phyloP scores from a whole-genome alignment of 768 basidiomycete species.

The Trametopsis cervina region DNA sequence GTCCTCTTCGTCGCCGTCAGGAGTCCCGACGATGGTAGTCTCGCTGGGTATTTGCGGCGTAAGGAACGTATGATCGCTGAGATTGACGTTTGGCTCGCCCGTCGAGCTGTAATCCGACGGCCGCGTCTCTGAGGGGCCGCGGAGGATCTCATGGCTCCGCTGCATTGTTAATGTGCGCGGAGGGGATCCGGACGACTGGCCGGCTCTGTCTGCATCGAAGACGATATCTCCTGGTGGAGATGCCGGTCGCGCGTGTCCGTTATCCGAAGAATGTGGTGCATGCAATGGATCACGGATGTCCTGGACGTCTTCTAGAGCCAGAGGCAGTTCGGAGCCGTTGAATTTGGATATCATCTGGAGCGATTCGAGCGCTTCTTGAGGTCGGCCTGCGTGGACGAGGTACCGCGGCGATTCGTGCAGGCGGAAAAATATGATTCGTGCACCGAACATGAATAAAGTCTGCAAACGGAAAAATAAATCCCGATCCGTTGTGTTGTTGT shows the following conservation, averaged over 20 bases:
- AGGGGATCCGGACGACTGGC: neutral
- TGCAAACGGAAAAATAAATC: too few relatives aligned
- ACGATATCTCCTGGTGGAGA: neutral
- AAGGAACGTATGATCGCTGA: conserved; percentile 22
- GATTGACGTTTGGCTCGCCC: conserved; percentile 19
- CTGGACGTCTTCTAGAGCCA: conserved; percentile 67
- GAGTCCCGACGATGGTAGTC: neutral
- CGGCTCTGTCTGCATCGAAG: neutral
- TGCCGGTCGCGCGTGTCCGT: neutral
- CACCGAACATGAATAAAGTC: conserved; percentile 84
- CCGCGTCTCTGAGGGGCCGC: conserved; percentile 8
- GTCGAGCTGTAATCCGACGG: conserved; percentile 22
- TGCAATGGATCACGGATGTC: conserved; percentile 26
- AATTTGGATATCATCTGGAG: conserved; percentile 80
- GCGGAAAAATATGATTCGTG: conserved; percentile 84
- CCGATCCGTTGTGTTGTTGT: conserved; percentile 1
- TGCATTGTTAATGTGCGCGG: neutral
- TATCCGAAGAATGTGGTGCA: neutral
- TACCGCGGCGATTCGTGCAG: conserved; percentile 93
- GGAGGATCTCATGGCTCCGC: conserved; percentile 13
- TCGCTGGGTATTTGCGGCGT: neutral
- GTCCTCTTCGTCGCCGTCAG: neutral
- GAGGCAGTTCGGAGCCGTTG: conserved; percentile 67
- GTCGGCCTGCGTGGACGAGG: conserved; percentile 83
- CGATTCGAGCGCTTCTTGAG: conserved; percentile 75